Evolutionary conservation across 495 filamentous ascomycete species (phyloP).

Genomic region (Tetracladium marchalianum): DNA sequence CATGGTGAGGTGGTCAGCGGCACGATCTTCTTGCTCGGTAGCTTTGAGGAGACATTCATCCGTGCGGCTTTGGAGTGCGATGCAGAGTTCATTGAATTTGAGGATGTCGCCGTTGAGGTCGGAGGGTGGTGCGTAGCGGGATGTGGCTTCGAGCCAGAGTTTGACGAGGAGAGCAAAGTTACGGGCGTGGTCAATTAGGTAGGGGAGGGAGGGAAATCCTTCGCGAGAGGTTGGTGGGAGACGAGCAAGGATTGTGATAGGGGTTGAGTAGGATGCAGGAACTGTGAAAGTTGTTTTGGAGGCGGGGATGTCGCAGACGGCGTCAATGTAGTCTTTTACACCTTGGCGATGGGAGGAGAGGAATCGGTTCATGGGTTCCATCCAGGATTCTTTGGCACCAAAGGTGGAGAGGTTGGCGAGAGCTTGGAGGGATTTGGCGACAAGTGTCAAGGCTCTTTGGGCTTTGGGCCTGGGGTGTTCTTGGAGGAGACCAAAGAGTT

Average conservation of each 20-base stretch:
- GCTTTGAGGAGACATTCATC: constrained; percentile 58
- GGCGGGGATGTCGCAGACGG: constrained; percentile 70
- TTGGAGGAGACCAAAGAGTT: constrained; percentile 80
- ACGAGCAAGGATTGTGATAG: constrained; percentile 79
- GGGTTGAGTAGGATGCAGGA: constrained; percentile 85
- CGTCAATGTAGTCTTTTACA: constrained; percentile 82
- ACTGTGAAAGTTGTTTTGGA: constrained; percentile 53
- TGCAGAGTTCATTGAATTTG: constrained; percentile 66
- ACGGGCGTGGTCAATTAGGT: constrained; percentile 83
- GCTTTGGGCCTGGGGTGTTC: constrained; percentile 83
- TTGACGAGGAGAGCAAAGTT: constrained; percentile 82
- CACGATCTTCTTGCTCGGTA: constrained; percentile 47
- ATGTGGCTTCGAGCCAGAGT: constrained; percentile 66
- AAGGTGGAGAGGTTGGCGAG: constrained; percentile 90
- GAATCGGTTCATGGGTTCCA: constrained; percentile 95
- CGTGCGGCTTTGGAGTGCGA: constrained; percentile 61
- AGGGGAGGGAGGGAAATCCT: constrained; percentile 90
- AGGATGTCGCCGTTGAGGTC: constrained; percentile 51
- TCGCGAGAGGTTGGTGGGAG: constrained; percentile 76
- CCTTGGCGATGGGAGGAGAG: constrained; percentile 52
- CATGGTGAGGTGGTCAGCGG: constrained; percentile 9
- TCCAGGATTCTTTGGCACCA: constrained; percentile 93
- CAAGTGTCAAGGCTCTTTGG: constrained; percentile 84
- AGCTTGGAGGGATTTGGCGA: constrained; percentile 92
- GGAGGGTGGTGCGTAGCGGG: constrained; percentile 29